A percentile compares a stretch with the other conserved stretches of the same genome.
Evolutionary conservation across 2,329 filamentous ascomycete genomes (phyloP).

Genomic region (Aspergillus brunneoviolaceus): DNA sequence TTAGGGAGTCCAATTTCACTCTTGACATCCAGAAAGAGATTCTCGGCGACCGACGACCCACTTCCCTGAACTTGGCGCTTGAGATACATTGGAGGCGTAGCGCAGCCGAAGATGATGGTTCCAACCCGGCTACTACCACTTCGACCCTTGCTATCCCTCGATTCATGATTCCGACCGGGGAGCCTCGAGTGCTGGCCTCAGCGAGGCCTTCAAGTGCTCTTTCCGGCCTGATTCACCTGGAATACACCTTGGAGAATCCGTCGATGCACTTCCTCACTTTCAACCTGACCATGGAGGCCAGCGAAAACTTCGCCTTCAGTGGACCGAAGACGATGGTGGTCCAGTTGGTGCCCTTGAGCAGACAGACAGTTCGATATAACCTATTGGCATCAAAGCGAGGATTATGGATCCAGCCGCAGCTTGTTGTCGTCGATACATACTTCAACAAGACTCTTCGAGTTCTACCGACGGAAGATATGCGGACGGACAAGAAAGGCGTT

Average conservation of each 20-base stretch:
- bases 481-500: conserved; percentile 54
- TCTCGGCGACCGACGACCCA: conserved; percentile 77
- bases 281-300: conserved; percentile 86
- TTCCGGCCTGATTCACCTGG: conserved; percentile 47
- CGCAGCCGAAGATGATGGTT: conserved; percentile 29
- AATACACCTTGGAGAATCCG: conserved; percentile 84
- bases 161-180: conserved; percentile 75
- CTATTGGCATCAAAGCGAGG: conserved; percentile 66
- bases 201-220: conserved; percentile 36
- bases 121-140: conserved; percentile 50
- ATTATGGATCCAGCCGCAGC: conserved; percentile 67
- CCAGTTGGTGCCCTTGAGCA: conserved; percentile 78
- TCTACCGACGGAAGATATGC: conserved; percentile 71
- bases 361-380: conserved; percentile 70
- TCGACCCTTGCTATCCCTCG: conserved; percentile 75
- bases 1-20: conserved; percentile 71
- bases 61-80: conserved; percentile 72
- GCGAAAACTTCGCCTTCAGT: conserved; percentile 88
- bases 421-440: conserved; percentile 83
- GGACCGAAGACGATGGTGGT: conserved; percentile 78
- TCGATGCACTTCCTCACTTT: conserved; percentile 95
- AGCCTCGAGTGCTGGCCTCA: conserved; percentile 75
- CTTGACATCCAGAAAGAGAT: conserved; percentile 72
- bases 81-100: conserved; percentile 74
- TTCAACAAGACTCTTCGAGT: conserved; percentile 88